A percentile compares a stretch with the other conserved stretches of the same genome.
Evolutionary conservation across 1,284 basidiomycete species (phyloP).

Genomic region (Austroboletus novae-zelandiae): DNA sequence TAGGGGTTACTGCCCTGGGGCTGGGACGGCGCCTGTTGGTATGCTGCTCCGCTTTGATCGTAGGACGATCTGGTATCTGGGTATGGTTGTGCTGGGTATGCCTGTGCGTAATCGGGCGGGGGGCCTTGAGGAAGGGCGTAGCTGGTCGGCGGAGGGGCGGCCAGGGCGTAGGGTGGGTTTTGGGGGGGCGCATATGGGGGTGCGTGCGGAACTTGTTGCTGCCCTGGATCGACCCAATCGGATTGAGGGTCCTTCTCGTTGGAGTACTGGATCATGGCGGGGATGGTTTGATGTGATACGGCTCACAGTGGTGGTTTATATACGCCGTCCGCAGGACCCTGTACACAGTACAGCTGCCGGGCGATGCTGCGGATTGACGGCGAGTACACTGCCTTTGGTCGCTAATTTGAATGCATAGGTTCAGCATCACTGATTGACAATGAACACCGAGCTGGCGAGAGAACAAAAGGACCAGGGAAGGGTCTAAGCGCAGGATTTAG

Average conservation of each 20-base stretch:
- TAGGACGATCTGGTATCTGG: neutral
- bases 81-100: slow-evolving; percentile 3
- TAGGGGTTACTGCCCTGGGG: neutral
- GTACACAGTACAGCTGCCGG: too few relatives aligned
- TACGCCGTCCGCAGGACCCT: neutral
- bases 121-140: slow-evolving; percentile 6
- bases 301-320: slow-evolving; percentile 3
- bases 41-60: neutral
- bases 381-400: too few relatives aligned
- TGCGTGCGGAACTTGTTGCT: slow-evolving; percentile 4
- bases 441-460: too few relatives aligned
- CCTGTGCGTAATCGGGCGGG: slow-evolving; percentile 20
- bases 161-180: neutral
- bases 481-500: too few relatives aligned
- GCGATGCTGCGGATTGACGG: too few relatives aligned
- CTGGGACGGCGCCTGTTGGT: neutral
- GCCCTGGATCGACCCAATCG: slow-evolving; percentile 10
- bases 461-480: too few relatives aligned
- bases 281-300: neutral
- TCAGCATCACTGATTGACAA: too few relatives aligned
- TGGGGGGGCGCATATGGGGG: slow-evolving; percentile 4
- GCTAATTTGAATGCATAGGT: too few relatives aligned
- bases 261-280: slow-evolving; percentile 19
- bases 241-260: slow-evolving; percentile 23
- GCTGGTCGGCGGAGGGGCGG: neutral